A percentile compares a stretch with the other conserved stretches of the same genome.
Evolutionary conservation across 1,284 basidiomycete genomes (phyloP).

Genomic region (Ustilago sp.): DNA sequence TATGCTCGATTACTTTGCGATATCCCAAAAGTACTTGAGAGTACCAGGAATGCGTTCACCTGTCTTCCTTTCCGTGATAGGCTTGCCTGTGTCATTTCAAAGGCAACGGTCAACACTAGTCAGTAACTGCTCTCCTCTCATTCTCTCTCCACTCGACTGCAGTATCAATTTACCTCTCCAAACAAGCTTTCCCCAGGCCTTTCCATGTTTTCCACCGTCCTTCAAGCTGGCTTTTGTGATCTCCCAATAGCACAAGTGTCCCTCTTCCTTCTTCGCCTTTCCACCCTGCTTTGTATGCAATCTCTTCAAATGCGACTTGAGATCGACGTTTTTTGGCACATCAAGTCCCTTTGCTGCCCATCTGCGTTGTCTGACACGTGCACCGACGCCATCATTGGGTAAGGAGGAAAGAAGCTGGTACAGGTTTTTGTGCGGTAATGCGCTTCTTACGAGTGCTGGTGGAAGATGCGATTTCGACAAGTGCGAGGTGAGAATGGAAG

Average conservation of each 20-base stretch:
- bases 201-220: slow-evolving; percentile 55
- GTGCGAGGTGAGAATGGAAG: slow-evolving; percentile 36
- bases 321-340: slow-evolving; percentile 16
- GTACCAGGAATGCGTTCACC: slow-evolving; percentile 51
- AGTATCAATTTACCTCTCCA: slow-evolving; percentile 55
- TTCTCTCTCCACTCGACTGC: neutral
- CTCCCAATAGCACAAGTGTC: slow-evolving; percentile 52
- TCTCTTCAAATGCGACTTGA: slow-evolving; percentile 24
- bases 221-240: slow-evolving; percentile 54
- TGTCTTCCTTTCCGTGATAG: slow-evolving; percentile 29
- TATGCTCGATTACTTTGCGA: slow-evolving; percentile 17
- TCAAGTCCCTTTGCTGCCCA: slow-evolving; percentile 56
- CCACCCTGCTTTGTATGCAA: slow-evolving; percentile 7
- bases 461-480: slow-evolving; percentile 33
- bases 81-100: slow-evolving; percentile 32
- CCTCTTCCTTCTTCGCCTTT: slow-evolving; percentile 20
- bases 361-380: slow-evolving; percentile 36
- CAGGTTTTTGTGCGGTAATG: slow-evolving; percentile 48
- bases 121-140: neutral
- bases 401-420: slow-evolving; percentile 52
- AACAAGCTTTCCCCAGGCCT: slow-evolving; percentile 55
- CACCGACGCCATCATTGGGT: slow-evolving; percentile 53
- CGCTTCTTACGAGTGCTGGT: slow-evolving; percentile 23
- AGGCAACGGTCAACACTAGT: slow-evolving; percentile 1
- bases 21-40: slow-evolving; percentile 55